A percentile compares a stretch with the other conserved stretches of the same genome.
Evolutionary conservation across 257 asterid genomes (phyloP).

Genomic region (Marsdenia floribunda): DNA sequence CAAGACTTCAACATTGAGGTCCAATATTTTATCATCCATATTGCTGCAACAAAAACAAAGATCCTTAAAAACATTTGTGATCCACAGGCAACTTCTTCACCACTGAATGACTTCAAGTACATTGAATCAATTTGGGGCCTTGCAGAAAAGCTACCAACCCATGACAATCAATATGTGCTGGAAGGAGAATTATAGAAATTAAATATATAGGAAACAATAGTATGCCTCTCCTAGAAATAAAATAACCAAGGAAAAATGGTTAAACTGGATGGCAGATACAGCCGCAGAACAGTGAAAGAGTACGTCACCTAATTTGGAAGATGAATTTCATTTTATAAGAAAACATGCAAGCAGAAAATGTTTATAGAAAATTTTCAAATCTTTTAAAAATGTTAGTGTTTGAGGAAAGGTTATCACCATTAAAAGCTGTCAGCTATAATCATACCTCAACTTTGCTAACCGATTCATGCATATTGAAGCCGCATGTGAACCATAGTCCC

Average conservation of each 20-base stretch:
- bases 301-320: not conserved
- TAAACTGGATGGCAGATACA: not conserved
- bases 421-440: constrained; percentile 9
- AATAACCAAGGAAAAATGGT: not conserved
- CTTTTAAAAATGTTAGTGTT: constrained; percentile 5
- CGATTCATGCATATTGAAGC: constrained; percentile 97
- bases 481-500: constrained; percentile 84
- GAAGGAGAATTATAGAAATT: not conserved
- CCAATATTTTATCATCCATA: not conserved
- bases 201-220: not conserved
- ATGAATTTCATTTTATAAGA: not conserved
- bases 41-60: not conserved
- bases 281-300: not conserved
- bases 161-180: not conserved
- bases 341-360: not conserved
- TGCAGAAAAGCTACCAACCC: not conserved
- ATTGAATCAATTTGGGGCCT: not conserved
- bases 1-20: not conserved
- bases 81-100: not conserved
- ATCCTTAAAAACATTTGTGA: not conserved
- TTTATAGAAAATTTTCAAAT: not conserved
- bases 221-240: not conserved
- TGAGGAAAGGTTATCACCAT: constrained; percentile 8
- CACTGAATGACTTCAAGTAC: not conserved
- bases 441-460: constrained; percentile 88